Evolutionary conservation across 2,329 filamentous ascomycete species (phyloP).

Genomic region (Pyrenochaeta sp.): DNA sequence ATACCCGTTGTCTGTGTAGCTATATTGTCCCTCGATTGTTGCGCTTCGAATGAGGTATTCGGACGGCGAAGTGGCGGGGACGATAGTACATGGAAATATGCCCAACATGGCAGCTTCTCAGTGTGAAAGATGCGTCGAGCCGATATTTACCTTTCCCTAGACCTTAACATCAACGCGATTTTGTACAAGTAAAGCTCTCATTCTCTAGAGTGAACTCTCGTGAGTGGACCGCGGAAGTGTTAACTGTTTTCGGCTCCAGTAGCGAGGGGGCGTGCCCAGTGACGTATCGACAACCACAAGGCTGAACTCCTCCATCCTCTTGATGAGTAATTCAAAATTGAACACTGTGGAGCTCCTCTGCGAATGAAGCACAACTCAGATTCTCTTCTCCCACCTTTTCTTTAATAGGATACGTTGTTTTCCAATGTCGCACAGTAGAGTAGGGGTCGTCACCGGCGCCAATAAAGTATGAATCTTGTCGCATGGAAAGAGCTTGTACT

Average conservation of each 20-base stretch:
- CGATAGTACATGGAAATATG: no score
- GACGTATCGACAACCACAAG: conserved; percentile 5
- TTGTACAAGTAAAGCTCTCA: no score
- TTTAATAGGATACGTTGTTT: not conserved
- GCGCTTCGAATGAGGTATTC: no score
- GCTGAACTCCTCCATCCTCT: conserved; percentile 3
- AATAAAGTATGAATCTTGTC: conserved; percentile 54
- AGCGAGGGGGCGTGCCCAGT: conserved; percentile 12
- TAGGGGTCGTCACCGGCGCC: conserved; percentile 64
- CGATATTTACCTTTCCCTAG: no score
- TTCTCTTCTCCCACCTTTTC: not conserved
- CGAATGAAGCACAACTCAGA: not conserved
- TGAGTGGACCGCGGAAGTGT: conserved; percentile 4
- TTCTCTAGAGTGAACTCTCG: no score
- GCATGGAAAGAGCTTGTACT: not conserved
- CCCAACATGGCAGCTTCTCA: no score
- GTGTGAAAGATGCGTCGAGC: no score
- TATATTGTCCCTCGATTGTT: no score
- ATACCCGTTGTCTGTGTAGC: no score
- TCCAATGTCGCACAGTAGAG: conserved; percentile 43
- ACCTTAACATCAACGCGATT: no score
- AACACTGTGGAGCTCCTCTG: not conserved
- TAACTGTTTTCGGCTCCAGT: not conserved
- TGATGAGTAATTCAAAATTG: not conserved
- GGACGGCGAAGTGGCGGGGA: no score